These are phyloP conservation scores for Limonium bicolor DNA, from an alignment of 148 eudicot species.

Conservation along the genomic window DNA sequence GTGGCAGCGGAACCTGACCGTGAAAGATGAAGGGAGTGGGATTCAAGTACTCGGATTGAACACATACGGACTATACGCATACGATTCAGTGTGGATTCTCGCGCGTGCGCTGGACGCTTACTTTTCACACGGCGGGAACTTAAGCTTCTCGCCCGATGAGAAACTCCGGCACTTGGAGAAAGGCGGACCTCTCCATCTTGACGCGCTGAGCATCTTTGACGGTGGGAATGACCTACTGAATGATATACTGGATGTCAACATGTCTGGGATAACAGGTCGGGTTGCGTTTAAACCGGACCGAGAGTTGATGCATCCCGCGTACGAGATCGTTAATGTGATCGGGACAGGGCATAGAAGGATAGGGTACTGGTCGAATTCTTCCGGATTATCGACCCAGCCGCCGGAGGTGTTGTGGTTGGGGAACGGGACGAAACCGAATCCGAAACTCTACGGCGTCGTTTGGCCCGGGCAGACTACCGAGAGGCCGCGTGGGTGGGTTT, in stretches of 20 bases:
- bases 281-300: constrained; percentile 26
- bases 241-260: constrained; percentile 20
- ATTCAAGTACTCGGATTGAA: constrained; percentile 31
- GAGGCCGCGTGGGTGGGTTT: constrained; percentile 78
- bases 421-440: constrained; percentile 27
- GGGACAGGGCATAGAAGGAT: constrained; percentile 36
- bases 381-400: constrained; percentile 38
- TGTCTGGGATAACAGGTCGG: constrained; percentile 49
- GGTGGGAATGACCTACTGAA: constrained; percentile 36
- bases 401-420: constrained; percentile 32
- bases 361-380: constrained; percentile 67
- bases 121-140: constrained; percentile 28
- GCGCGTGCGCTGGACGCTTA: constrained; percentile 39
- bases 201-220: constrained; percentile 44
- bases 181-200: constrained; percentile 28
- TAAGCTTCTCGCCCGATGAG: constrained; percentile 35
- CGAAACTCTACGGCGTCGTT: constrained; percentile 22
- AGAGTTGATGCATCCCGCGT: constrained; percentile 32
- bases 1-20: constrained; percentile 32
- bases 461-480: constrained; percentile 55
- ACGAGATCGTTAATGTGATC: constrained; percentile 51
- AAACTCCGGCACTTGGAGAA: constrained; percentile 8
- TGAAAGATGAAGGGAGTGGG: constrained; percentile 3
- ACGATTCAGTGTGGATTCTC: constrained; percentile 54
- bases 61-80: constrained; percentile 47